A percentile compares a stretch with the other conserved stretches of the same genome.
Conservation (phyloP, 1,284 basidiomycete species). For the Spongispora temasekensis region DNA sequence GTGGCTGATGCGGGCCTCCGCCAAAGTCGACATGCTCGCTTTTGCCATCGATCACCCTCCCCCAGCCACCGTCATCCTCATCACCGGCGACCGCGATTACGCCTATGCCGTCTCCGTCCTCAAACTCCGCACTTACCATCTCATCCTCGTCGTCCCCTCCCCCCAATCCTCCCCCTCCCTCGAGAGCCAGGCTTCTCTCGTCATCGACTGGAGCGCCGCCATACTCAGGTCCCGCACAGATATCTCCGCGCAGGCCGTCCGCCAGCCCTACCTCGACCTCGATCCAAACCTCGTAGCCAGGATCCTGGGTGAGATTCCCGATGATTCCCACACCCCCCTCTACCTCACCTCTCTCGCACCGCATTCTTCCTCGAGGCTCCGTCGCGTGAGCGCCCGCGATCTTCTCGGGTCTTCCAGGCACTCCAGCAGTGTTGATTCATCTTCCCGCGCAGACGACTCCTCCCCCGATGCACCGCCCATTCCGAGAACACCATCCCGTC, state of each 20-base stretch:
- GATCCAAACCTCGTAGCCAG: conserved; percentile 25
- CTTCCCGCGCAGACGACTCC: not conserved
- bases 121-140: conserved; percentile 42
- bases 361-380: conserved; percentile 4
- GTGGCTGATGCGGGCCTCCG: conserved; percentile 11
- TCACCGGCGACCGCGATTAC: conserved; percentile 51
- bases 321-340: conserved; percentile 14
- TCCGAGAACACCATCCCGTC: conserved; percentile 23
- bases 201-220: conserved; percentile 53
- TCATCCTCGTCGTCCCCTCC: conserved; percentile 43
- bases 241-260: conserved; percentile 16
- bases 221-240: conserved; percentile 38
- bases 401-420: conserved; percentile 23
- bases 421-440: conserved; percentile 7
- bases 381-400: conserved; percentile 26
- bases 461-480: conserved; percentile 12
- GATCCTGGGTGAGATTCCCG: conserved; percentile 24
- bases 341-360: conserved; percentile 1
- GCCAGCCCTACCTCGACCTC: conserved; percentile 30
- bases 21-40: conserved; percentile 48
- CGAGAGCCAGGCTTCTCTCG: conserved; percentile 53
- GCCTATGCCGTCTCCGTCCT: conserved; percentile 46
- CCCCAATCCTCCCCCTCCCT: conserved; percentile 47
- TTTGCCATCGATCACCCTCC: conserved; percentile 48
- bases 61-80: conserved; percentile 47